phyloP scores from a whole-genome alignment of 2,329 filamentous ascomycete genomes.

The Ceratocystiopsis sp. region DNA sequence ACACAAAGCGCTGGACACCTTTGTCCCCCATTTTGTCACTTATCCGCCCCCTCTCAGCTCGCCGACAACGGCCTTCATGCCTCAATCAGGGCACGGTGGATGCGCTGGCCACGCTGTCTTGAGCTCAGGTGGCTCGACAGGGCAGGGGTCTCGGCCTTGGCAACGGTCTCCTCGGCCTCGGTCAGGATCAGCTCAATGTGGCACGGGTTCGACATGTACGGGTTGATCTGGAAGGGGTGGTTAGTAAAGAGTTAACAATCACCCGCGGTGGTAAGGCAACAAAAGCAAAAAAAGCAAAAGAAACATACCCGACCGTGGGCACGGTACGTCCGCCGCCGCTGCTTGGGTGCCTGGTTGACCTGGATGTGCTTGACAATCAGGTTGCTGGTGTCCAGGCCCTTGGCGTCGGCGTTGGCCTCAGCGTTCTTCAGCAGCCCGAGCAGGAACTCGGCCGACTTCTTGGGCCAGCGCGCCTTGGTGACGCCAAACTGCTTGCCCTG shows the following conservation, averaged over 20 bases:
- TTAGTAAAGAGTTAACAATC: not conserved
- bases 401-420: conserved; percentile 90
- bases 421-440: conserved; percentile 95
- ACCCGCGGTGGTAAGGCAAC: too few species aligned
- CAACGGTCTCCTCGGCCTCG: conserved; percentile 88
- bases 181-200: conserved; percentile 99
- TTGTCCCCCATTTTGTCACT: too few species aligned
- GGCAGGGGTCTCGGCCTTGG: conserved; percentile 62
- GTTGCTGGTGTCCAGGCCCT: conserved; percentile 94
- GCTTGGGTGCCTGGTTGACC: conserved; percentile 99
- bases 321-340: conserved; percentile 98
- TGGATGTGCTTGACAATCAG: conserved; percentile 99
- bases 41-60: too few species aligned
- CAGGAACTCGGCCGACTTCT: conserved; percentile 97
- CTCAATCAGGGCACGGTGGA: conserved; percentile 47
- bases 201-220: conserved; percentile 99
- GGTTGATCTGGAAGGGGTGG: conserved; percentile 63
- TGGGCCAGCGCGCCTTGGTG: conserved; percentile 93
- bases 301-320: conserved; percentile 95
- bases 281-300: not conserved
- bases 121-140: conserved; percentile 63
- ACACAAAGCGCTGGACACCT: too few species aligned
- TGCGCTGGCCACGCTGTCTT: conserved; percentile 70
- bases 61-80: conserved; percentile 25
- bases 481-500: conserved; percentile 99